Conservation (phyloP, 495 filamentous ascomycete genomes). For the Penicillium mononematosum region DNA sequence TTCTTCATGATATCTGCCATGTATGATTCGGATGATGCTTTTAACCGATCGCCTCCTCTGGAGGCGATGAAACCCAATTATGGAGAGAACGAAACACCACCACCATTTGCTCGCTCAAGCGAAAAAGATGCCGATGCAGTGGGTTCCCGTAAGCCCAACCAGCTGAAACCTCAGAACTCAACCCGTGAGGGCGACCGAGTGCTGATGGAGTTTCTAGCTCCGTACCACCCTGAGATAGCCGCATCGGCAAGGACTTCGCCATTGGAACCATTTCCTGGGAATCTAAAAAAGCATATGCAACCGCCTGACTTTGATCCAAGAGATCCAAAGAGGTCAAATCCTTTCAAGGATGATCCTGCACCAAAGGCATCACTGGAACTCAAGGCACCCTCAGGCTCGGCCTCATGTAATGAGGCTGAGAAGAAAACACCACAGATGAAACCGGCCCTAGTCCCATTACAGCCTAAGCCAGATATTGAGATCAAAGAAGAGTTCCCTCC, state of each 20-base stretch:
- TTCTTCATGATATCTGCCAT: conserved; percentile 42
- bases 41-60: conserved; percentile 35
- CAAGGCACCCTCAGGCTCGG: background rate
- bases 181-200: conserved; percentile 45
- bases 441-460: background rate
- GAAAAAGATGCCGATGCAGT: conserved; percentile 16
- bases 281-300: conserved; percentile 7
- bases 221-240: conserved; percentile 48
- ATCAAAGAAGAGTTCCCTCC: conserved; percentile 2
- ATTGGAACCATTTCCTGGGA: conserved; percentile 17
- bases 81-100: conserved; percentile 23
- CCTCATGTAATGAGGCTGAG: background rate
- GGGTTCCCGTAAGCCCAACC: conserved; percentile 37
- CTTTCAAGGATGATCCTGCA: background rate
- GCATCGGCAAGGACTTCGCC: conserved; percentile 24
- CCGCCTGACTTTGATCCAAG: conserved; percentile 1
- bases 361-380: background rate
- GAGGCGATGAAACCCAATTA: conserved; percentile 24
- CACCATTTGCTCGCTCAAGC: conserved; percentile 28
- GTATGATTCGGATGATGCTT: conserved; percentile 49
- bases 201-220: conserved; percentile 48
- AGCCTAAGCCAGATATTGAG: background rate
- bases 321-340: background rate
- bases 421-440: background rate
- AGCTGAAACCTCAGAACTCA: conserved; percentile 32